Evolutionary conservation across 305 asterid genomes (phyloP).

Genomic region (Ilex paraguariensis): DNA sequence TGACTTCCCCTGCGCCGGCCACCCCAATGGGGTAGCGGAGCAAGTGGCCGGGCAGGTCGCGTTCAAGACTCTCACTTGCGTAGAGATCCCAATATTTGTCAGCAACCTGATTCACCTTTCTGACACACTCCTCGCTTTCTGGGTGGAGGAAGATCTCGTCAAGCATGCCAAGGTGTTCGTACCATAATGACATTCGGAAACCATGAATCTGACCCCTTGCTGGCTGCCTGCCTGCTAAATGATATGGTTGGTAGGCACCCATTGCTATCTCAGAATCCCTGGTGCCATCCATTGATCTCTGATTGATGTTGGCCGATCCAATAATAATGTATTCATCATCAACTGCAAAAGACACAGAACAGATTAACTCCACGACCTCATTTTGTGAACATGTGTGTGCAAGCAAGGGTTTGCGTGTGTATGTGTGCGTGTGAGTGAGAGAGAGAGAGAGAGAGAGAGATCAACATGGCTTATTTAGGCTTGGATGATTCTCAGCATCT

Average conservation of each 20-base stretch:
- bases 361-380: neutral
- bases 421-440: no score
- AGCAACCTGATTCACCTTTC: constrained; percentile 60
- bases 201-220: constrained; percentile 90
- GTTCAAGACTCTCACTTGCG: constrained; percentile 52
- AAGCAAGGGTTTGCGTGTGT: no score
- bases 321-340: constrained; percentile 87
- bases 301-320: constrained; percentile 96
- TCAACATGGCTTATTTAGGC: no score
- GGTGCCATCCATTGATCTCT: constrained; percentile 91
- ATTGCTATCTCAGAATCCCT: constrained; percentile 92
- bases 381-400: no score
- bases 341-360: constrained; percentile 41
- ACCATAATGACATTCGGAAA: constrained; percentile 87
- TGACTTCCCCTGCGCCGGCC: constrained; percentile 58
- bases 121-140: constrained; percentile 53
- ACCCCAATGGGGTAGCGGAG: constrained; percentile 78
- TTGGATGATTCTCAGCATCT: no score
- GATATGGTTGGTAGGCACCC: constrained; percentile 90
- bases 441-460: no score
- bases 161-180: constrained; percentile 90
- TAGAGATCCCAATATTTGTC: constrained; percentile 78
- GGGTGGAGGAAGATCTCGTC: constrained; percentile 64
- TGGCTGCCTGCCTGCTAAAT: constrained; percentile 51
- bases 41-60: constrained; percentile 85